phyloP scores from a whole-genome alignment of 2,329 filamentous ascomycete genomes.

The Daldinia sp. region DNA sequence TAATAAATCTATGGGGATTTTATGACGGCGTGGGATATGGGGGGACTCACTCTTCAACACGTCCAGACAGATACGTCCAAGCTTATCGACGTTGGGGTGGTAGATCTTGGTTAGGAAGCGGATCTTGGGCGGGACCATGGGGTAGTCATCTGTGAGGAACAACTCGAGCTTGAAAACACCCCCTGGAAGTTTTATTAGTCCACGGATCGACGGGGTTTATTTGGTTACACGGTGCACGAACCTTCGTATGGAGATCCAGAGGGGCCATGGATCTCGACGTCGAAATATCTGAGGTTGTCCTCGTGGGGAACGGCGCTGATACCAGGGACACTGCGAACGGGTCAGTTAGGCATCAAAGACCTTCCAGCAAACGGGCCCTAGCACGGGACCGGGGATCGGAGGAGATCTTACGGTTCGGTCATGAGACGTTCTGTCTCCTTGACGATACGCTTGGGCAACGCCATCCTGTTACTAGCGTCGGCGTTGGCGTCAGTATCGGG shows the following conservation, averaged over 20 bases:
- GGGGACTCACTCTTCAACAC: slow-evolving; percentile 88
- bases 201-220: background rate
- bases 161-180: slow-evolving; percentile 97
- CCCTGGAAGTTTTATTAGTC: slow-evolving; percentile 51
- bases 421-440: slow-evolving; percentile 98
- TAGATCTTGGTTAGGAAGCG: slow-evolving; percentile 99
- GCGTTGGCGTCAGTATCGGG: background rate
- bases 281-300: slow-evolving; percentile 97
- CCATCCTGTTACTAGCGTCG: slow-evolving; percentile 56
- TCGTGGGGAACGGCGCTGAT: slow-evolving; percentile 96
- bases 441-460: slow-evolving; percentile 93
- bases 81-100: slow-evolving; percentile 97
- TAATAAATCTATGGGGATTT: background rate
- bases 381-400: slow-evolving; percentile 5
- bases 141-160: slow-evolving; percentile 97
- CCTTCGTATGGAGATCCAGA: slow-evolving; percentile 94
- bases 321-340: slow-evolving; percentile 77
- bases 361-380: background rate
- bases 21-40: slow-evolving; percentile 2
- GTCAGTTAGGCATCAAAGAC: slow-evolving; percentile 8
- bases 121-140: slow-evolving; percentile 98
- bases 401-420: slow-evolving; percentile 82
- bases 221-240: slow-evolving; percentile 51
- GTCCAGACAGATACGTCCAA: slow-evolving; percentile 95
- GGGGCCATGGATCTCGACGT: slow-evolving; percentile 94